Evolutionary conservation across 331 rosid species (phyloP), one percentile per base, ranked within the genome.

Genomic region (Spiraea crenata): DNA sequence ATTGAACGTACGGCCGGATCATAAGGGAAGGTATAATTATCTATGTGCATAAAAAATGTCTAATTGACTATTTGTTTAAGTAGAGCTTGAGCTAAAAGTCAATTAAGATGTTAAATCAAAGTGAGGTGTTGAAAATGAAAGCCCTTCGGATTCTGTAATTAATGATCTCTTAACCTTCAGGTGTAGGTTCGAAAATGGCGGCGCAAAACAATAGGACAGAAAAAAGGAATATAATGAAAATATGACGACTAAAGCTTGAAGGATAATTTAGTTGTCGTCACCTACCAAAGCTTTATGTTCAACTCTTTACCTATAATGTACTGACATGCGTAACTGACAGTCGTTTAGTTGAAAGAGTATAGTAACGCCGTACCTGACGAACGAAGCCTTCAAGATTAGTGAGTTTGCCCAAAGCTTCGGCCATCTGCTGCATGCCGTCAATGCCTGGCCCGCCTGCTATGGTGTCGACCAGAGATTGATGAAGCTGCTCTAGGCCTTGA

Each of bases 401-500:
- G 40, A 95, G 87, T 78, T 92, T 85, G 79, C 81, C 68, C 56
- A 88, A 74, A 81, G 98, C 99, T 0, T 83, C 75, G 6, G 84
- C 88, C 99, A 91, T 95, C 69, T 91, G 97, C 55, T 95, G 97
- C 19, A 89, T 82, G 37, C 95, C 89, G 6, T 95, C 93, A 1
- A 80, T 39, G 15, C 79, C 50, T 0, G 89, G 77, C 0, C 82
- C 82, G 4, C 82, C 83, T 40, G 96, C 92, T 5, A 95, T 76
- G 77, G 93, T 86, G 65, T 91, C 87, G 3, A 85, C 76, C 0
- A 95, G 85, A 65, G 88, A 85, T 62, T 88, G 93, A 10, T 86
- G 96, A 41, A 95, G 96, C 70, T 95, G 99, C 12, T 91, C 96
- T 34, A 83, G 83, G 38, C 99, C 99, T 68, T 91, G 92, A 39